Conservation (phyloP, 345 rosid species). For the Pugionium dolabratum region DNA sequence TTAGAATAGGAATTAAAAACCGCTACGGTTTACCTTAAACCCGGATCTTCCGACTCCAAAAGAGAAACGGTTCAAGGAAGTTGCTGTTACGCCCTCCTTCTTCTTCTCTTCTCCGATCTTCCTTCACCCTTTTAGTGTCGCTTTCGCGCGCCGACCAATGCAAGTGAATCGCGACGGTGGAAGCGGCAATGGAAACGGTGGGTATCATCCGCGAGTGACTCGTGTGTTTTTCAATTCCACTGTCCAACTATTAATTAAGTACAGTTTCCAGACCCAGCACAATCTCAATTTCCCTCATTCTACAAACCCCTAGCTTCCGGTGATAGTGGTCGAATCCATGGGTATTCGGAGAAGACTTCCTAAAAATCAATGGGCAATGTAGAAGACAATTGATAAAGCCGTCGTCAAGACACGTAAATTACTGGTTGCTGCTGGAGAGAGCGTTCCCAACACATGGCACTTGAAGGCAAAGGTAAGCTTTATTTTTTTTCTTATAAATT, state of each 20-base stretch:
- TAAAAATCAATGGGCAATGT: constrained; percentile 14
- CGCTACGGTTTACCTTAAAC: constrained; percentile 11
- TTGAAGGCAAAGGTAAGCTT: no score
- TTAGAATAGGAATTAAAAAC: no score
- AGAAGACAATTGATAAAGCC: constrained; percentile 42
- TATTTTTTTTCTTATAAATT: no score
- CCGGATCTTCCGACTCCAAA: background rate
- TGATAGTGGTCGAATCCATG: background rate
- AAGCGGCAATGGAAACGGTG: background rate
- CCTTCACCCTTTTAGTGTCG: background rate
- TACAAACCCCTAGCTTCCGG: constrained; percentile 29
- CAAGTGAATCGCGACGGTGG: constrained; percentile 24
- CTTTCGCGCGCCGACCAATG: constrained; percentile 23
- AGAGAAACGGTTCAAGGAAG: background rate
- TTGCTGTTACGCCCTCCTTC: constrained; percentile 10
- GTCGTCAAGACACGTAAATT: constrained; percentile 48
- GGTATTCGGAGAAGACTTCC: background rate
- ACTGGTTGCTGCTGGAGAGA: constrained; percentile 48
- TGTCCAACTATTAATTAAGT: constrained; percentile 31
- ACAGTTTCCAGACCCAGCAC: constrained; percentile 34
- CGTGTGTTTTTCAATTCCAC: constrained; percentile 33
- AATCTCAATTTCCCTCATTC: constrained; percentile 37
- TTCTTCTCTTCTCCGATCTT: background rate
- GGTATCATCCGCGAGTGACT: constrained; percentile 20
- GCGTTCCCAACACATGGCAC: background rate